Evolutionary conservation across 345 rosid species (phyloP), one percentile per base, ranked within the genome.

Genomic region (Citrus mangshanensis): DNA sequence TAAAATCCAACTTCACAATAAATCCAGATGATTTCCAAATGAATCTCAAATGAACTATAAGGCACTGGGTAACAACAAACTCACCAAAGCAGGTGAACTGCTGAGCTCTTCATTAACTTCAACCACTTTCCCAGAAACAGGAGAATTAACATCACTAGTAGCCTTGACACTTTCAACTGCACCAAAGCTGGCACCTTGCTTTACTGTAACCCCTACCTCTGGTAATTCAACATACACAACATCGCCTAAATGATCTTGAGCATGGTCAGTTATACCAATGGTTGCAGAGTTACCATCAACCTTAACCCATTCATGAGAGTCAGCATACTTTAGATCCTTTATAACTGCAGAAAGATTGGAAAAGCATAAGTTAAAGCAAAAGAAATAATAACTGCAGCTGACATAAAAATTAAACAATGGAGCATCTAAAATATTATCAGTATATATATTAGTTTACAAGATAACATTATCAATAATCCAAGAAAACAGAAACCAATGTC

Each of bases 121-220:
- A 73, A 92, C 79, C 38, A 97, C 98, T 34, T 79, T 90, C 40
- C 99, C 99, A 0, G 98, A 94, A 81, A 97, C 88, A 22, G 99
- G 99, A 73, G 98, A 93, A 79, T 89, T 86, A 67, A 97, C 69
- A 88, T 97, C 99, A 74, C 99, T 97, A 13, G 98, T 92, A 60
- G 99, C 99, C 90, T 97, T 97, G 67, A 97, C 99, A 80, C 99
- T 97, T 82, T 97, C 99, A 56, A 97, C 98, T 0, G 99, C 99
- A 51, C 99, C 98, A 77, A 97, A 97, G 71, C 95, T 77, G 73
- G 76, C 81, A 6, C 97, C 99, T 62, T 97, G 94, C 9, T 81
- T 81, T 70, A 94, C 92, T 1, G 85, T 8, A 56, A 81, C 79
- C 68, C 98, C 98, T 71, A 90, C 87, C 24, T 94, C 98, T 8